These are phyloP conservation scores for Lipomyces sp. DNA, from an alignment of 805 yeast genomes.

Conservation along the genomic window DNA sequence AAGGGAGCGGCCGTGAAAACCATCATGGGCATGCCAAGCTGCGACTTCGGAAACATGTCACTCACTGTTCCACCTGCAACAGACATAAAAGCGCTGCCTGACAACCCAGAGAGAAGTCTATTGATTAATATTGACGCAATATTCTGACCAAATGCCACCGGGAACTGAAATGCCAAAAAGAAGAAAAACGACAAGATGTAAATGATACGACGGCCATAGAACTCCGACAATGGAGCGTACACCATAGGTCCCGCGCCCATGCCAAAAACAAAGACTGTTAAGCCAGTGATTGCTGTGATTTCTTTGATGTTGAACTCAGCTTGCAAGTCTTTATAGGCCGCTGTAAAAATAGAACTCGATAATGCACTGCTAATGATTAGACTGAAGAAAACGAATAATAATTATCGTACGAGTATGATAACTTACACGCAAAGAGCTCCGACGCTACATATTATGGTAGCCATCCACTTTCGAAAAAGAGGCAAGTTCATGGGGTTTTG, in stretches of 20 bases:
- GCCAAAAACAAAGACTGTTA: conserved; percentile 54
- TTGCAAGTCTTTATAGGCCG: conserved; percentile 43
- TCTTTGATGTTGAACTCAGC: conserved; percentile 42
- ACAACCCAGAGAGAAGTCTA: conserved; percentile 69
- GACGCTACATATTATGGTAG: conserved; percentile 34
- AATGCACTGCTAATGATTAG: conserved; percentile 37
- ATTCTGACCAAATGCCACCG: conserved; percentile 45
- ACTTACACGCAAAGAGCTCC: conserved; percentile 28
- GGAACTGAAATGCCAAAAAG: conserved; percentile 48
- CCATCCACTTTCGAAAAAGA: conserved; percentile 40
- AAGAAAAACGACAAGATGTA: conserved; percentile 53
- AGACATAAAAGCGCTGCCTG: conserved; percentile 79
- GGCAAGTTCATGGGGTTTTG: conserved; percentile 41
- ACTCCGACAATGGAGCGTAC: conserved; percentile 66
- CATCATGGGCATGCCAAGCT: conserved; percentile 30
- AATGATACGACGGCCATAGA: conserved; percentile 66
- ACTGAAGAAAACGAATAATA: no score
- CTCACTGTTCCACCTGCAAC: conserved; percentile 81
- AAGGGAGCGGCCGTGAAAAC: conserved; percentile 31
- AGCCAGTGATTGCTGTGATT: conserved; percentile 48
- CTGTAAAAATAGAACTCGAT: conserved; percentile 50
- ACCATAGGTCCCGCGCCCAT: conserved; percentile 65
- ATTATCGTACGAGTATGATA: neutral
- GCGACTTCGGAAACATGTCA: conserved; percentile 66
- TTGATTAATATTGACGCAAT: conserved; percentile 51